Base-by-base conservation (phyloP, 179 eudicot genomes). In the Carnegiea gigantea region DNA sequence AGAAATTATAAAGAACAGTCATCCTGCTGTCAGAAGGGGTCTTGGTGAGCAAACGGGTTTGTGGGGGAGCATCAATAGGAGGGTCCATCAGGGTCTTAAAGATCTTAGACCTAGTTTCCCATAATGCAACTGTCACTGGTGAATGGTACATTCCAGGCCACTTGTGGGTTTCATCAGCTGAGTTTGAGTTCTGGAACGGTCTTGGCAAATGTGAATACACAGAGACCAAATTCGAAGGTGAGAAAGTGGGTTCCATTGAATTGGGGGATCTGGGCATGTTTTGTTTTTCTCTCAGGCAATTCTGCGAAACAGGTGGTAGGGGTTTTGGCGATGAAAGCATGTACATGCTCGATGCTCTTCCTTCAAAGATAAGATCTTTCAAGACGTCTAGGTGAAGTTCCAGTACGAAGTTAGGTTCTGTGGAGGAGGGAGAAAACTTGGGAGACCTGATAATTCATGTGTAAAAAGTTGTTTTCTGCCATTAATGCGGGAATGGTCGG, bases 131-230 rank as follows among this genome's bases (percentile, higher is more conserved):
- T 26, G 99, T 97, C 6, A 97, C 98, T 0, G 99, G 99, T 8
- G 98, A 95, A 86, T 95, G 98, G 85, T 96, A 96, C 97, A 96
- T 96, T 33, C 99, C 99, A 33, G 99, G 99, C 99, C 99, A 96
- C 78, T 94, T 91, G 43, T 86, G 88, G 17, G 60, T 78, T 71
- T 88, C 89, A 30, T 83, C 82, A 11, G 76, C 84, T 62, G 49
- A 74, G 18, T 82, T 86, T 9, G 89, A 87, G 78, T 73, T 78
- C 33, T 86, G 89, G 36, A 70, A 83, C 10, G 88, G 83, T 21
- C 84, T 87, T 38, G 92, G 87, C 78, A 92, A 79, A 76, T 89
- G 90, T 71, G 98, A 92, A 79, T 82, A 88, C 3, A 93, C 90
- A 1, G 93, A 89, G 60, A 93, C 93, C 70, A 91, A 82, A 78